Evolutionary conservation across 352 stramenopile species (phyloP), one percentile per base, ranked within the genome.

Genomic region (Discostella stelligera): DNA sequence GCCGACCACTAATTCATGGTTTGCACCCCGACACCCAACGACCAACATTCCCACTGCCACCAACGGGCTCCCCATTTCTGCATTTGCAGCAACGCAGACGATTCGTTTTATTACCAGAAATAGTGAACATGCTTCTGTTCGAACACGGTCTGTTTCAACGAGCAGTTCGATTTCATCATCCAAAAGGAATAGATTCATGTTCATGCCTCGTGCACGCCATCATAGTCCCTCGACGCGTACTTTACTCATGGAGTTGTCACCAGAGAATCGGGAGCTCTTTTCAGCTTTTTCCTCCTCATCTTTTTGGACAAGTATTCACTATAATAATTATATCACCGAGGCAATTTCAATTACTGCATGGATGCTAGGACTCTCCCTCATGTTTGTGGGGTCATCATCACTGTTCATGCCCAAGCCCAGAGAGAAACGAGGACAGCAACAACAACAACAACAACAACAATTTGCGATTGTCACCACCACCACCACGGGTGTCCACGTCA

Each of bases 371-470:
- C 23, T 53, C 14, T 53, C 46, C 16, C 23, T 53, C 1, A 53
- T 53, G 46, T 21, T 53, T 53, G 4, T 23, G 18, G 46, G 16
- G 0, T 2, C 46, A 53, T 53, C 46, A 3, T 53, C 46, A 3
- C 23, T 53, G 46, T 14, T 23, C 11, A 7, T 10, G 3, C 14
- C 14, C 46, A 53, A 53, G 9, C 10, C 53, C 46, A 49, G 11
- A 3, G 37, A 44, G 0, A 8, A 44, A 44, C 48, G 48, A 21
- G 48, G 46, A 16, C 46, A 20, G 13, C 55, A 25, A 46, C 9
- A 41, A 62, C 14, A 9, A 48, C 55, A 49, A 64, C 55, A 21
- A n/a, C 4, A 64, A 25, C 25, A 18, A 48, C 37, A 49, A 65
- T 44, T 44, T 10, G 54, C 21, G 0, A 55, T 21, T 9, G 20